Evolutionary conservation across 78 protist genomes (phyloP), one percentile per base, ranked within the genome.

Genomic region (Bigelowiella natans): DNA sequence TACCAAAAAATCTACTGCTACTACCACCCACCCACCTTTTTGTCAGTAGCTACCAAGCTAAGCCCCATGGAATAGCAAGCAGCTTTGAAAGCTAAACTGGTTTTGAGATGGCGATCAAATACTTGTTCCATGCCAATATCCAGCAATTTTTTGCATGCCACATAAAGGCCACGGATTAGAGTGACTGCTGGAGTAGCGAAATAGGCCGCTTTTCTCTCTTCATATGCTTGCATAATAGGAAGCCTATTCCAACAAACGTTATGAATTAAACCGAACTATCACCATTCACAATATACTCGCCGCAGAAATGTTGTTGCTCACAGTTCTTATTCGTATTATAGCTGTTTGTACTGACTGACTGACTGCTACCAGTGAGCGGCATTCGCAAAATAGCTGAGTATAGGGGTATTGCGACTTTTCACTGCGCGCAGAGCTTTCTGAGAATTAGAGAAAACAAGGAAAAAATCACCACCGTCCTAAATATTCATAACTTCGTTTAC

Each of bases 191-290:
- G 87, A 11, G 87, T 85, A 11, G 87, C 36, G 38, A 85, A 85
- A 18, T 85, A 85, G 38, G 51, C 7, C 7, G 38, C 38, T 37
- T 85, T 34, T 11, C 87, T 37, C 38, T 85, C 38, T 11, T 85
- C 87, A 18, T 85, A 85, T 34, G 51, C 87, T 11, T 85, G 87
- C 87, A 85, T 85, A 37, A 85, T 85, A 7, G 87, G 87, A 34
- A 85, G 87, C 87, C 87, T 51, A 51, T 18, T n/a, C n/a, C n/a
- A n/a, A n/a, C n/a, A n/a, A n/a, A n/a, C n/a, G n/a, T n/a, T n/a
- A n/a, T n/a, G n/a, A n/a, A n/a, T n/a, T n/a, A n/a, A n/a, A n/a
- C n/a, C n/a, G n/a, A n/a, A n/a, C n/a, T n/a, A n/a, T n/a, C n/a
- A n/a, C n/a, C n/a, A n/a, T n/a, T n/a, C n/a, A n/a, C n/a, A n/a